A percentile compares a stretch with the other conserved stretches of the same genome.
These are phyloP conservation scores for Daedaleopsis sinensis DNA, from an alignment of 768 basidiomycete species.

Conservation along the genomic window DNA sequence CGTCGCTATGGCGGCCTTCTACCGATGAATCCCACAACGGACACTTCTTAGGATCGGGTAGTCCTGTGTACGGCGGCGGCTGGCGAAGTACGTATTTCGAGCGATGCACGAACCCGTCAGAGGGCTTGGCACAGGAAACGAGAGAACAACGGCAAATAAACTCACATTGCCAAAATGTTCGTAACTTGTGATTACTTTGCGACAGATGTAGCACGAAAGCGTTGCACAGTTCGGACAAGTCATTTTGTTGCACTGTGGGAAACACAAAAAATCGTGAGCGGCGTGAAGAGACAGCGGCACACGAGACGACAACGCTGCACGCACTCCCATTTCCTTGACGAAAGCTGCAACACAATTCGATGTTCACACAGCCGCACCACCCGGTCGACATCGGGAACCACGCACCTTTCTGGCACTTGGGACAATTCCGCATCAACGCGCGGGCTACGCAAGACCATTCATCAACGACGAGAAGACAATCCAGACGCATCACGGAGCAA, in stretches of 20 bases:
- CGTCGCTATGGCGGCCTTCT: conserved; percentile 65
- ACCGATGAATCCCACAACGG: conserved; percentile 64
- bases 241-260: conserved; percentile 88
- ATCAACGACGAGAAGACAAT: not conserved
- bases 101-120: not conserved
- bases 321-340: conserved; percentile 77
- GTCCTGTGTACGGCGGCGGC: conserved; percentile 26
- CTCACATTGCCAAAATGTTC: conserved; percentile 70
- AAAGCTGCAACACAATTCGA: conserved; percentile 51
- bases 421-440: conserved; percentile 88
- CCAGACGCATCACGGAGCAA: not conserved
- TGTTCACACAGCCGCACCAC: not conserved
- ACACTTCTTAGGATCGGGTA: conserved; percentile 51
- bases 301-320: conserved; percentile 27
- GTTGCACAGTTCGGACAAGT: conserved; percentile 72
- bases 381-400: conserved; percentile 10
- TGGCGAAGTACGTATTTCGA: conserved; percentile 6
- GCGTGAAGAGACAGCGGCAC: not conserved
- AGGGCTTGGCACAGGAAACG: conserved; percentile 10
- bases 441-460: conserved; percentile 47
- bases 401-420: conserved; percentile 79
- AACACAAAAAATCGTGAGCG: not conserved
- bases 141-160: conserved; percentile 1
- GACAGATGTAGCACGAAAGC: conserved; percentile 84
- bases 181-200: conserved; percentile 71